Percentiles rank a stretch among this genome's conserved stretches.
These are phyloP conservation scores for Pachyrhizus erosus DNA, from an alignment of 306 rosid genomes.

Conservation along the genomic window DNA sequence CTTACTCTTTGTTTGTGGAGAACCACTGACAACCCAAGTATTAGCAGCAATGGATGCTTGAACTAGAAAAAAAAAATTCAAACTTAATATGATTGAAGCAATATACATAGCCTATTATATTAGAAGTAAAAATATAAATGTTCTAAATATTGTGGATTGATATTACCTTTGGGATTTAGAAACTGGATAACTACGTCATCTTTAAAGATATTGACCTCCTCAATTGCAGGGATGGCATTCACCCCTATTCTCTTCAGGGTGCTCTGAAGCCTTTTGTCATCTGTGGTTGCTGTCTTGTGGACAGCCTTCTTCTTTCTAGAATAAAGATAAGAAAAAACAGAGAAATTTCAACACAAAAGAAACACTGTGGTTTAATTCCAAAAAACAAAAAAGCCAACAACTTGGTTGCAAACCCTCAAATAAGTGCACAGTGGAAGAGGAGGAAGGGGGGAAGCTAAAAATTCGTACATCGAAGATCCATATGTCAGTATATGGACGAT, in stretches of 20 bases:
- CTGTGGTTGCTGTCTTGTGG: conserved; percentile 96
- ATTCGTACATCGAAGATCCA: too few species aligned
- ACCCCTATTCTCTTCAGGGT: conserved; percentile 99
- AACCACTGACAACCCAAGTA: conserved; percentile 98
- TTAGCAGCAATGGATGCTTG: conserved; percentile 99
- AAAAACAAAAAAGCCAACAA: background rate
- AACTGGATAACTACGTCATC: conserved; percentile 97
- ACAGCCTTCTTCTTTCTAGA: conserved; percentile 98
- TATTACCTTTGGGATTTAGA: conserved; percentile 82
- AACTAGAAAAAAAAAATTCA: conserved; percentile 58
- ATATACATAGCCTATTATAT: background rate
- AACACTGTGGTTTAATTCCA: background rate
- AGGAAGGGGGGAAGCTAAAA: background rate
- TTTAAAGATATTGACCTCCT: conserved; percentile 96
- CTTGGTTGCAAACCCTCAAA: background rate
- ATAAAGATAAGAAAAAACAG: conserved; percentile 19
- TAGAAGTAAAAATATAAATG: background rate
- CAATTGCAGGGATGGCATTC: conserved; percentile 93
- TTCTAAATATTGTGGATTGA: background rate
- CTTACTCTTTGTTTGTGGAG: conserved; percentile 97
- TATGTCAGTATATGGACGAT: background rate
- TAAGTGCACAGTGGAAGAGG: background rate
- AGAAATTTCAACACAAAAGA: background rate
- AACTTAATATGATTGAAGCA: background rate
- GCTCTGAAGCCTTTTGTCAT: conserved; percentile 97